These are phyloP conservation scores for Plectosphaerella sp. DNA, from an alignment of 2,329 filamentous ascomycete species.

Conservation along the genomic window DNA sequence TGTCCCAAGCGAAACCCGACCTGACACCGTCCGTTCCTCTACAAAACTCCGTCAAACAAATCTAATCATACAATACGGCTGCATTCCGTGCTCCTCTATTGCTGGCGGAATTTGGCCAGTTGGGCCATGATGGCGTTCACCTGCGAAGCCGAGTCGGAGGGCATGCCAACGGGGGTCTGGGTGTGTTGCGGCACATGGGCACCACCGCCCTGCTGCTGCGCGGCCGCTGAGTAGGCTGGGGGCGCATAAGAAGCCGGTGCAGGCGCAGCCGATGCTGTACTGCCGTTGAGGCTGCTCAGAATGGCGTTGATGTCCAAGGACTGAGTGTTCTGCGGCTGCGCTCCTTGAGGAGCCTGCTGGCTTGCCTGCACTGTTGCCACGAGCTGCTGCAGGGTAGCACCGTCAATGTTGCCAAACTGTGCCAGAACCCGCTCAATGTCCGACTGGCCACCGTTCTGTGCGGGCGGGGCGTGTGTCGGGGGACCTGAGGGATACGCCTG, in stretches of 20 bases:
- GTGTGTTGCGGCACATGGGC: too few species aligned
- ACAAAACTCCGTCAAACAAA: too few species aligned
- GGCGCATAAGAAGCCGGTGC: slow-evolving; percentile 21
- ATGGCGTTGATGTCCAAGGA: slow-evolving; percentile 43
- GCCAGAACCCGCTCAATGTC: slow-evolving; percentile 64
- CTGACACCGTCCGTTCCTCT: too few species aligned
- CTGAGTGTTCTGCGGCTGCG: slow-evolving; percentile 17
- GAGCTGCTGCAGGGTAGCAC: slow-evolving; percentile 64
- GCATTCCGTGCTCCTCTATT: slow-evolving; percentile 6
- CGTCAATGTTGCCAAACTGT: slow-evolving; percentile 54
- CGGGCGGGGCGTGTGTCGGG: slow-evolving; percentile 20
- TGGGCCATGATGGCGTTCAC: slow-evolving; percentile 74
- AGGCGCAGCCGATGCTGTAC: slow-evolving; percentile 13
- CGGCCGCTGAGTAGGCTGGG: slow-evolving; percentile 4
- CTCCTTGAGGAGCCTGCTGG: slow-evolving; percentile 11
- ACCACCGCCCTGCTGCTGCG: not conserved
- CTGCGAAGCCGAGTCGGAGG: slow-evolving; percentile 40
- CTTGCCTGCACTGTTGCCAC: slow-evolving; percentile 50
- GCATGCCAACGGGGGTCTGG: not conserved
- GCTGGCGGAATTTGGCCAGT: slow-evolving; percentile 60
- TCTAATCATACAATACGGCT: too few species aligned
- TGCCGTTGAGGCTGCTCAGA: slow-evolving; percentile 32
- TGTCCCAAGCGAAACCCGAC: too few species aligned
- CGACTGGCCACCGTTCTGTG: slow-evolving; percentile 25
- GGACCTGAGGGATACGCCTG: slow-evolving; percentile 12